Evolutionary conservation across 257 asterid species (phyloP), one percentile per base, ranked within the genome.

Genomic region (Echites panduratus): DNA sequence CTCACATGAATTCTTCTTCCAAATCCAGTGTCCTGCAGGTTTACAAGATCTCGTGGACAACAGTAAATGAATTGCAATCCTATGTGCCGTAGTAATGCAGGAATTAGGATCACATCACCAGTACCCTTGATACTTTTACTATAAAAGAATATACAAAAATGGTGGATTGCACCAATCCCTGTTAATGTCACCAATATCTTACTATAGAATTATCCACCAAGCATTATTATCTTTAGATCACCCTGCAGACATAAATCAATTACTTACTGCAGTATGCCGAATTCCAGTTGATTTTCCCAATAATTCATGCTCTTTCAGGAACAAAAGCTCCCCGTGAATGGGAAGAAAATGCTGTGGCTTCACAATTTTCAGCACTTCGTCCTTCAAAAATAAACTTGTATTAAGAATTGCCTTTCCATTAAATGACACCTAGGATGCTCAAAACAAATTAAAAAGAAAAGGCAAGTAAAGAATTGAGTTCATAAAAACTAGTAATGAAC

Each of bases 291-390:
- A 90, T 86, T 78, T 95, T 45, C 96, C 99, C 76, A 95, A 85
- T 81, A 92, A 70, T 77, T 95, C 99, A 53, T 95, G 99, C 94
- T 95, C 99, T 87, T 89, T 92, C 79, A 95, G 85, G 88, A 92
- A 95, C 76, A 95, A 84, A 74, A 95, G 96, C 86, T 95, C 99
- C 75, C 99, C 99, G 52, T 92, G 99, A 75, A 95, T 88, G 14
- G 99, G 99, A 53, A 95, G 85, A 80, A 95, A 95, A 87, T 95
- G 99, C 82, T 95, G 98, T 1, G 99, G 99, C 82, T 92, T 95
- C 77, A 95, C 99, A 78, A 95, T 92, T 82, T 84, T 90, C 41
- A 95, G 89, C 78, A 95, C 97, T 82, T 95, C 98, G 49, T 90
- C 99, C 99, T 95, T 79, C 67, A 84, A 80, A 76, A 80, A 32